Evolutionary conservation across 352 stramenopile species (phyloP).

Genomic region (Globisporangium rhizosaccharum): DNA sequence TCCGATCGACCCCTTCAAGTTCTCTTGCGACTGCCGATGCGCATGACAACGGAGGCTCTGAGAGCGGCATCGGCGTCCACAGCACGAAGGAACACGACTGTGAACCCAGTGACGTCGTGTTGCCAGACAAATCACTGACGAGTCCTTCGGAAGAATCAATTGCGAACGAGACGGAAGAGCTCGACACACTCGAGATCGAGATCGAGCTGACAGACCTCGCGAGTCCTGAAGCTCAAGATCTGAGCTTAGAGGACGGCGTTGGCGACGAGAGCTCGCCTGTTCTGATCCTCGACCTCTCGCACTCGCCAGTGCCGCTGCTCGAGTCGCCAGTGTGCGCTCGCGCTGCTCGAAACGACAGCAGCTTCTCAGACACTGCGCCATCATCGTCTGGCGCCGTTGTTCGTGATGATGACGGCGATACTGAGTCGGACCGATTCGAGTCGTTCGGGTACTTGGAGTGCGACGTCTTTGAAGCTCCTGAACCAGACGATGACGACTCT

Average conservation of each 20-base stretch:
- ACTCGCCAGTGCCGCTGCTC: slow-evolving; percentile 11
- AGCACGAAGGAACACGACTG: too few species aligned
- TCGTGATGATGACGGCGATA: slow-evolving; percentile 1
- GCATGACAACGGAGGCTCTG: too few species aligned
- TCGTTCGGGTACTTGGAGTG: slow-evolving; percentile 34
- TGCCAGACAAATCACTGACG: too few species aligned
- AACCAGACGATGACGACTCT: too few species aligned
- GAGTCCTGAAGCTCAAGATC: background rate
- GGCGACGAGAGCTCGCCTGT: background rate
- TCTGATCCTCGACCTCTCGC: slow-evolving; percentile 6
- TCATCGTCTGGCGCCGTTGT: background rate
- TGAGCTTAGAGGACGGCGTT: background rate
- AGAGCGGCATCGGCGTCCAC: too few species aligned
- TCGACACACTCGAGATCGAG: background rate
- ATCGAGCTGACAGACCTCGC: background rate
- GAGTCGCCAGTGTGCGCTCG: slow-evolving; percentile 6
- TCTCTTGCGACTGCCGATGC: too few species aligned
- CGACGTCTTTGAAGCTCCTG: slow-evolving; percentile 13
- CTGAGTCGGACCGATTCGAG: slow-evolving; percentile 23
- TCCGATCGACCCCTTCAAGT: too few species aligned
- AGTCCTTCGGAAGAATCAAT: background rate
- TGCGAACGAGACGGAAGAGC: background rate
- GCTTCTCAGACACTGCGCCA: background rate
- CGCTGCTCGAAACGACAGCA: slow-evolving; percentile 3
- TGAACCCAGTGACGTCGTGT: too few species aligned